Base-by-base conservation (phyloP, 2,329 filamentous ascomycete genomes). In the Alternaria arborescens region DNA sequence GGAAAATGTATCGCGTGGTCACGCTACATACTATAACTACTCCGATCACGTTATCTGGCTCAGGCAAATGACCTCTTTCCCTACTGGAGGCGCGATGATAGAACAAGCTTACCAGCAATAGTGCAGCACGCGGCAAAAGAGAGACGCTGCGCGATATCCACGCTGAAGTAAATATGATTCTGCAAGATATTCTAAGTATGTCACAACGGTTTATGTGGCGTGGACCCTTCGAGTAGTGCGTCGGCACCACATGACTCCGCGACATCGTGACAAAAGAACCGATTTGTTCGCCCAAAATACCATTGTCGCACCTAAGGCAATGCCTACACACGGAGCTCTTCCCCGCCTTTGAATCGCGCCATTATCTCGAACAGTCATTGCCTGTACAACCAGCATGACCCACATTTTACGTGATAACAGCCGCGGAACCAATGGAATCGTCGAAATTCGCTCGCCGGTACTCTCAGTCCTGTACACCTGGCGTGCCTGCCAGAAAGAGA, bases 161-260 rank as follows among this genome's bases (percentile, higher is more conserved):
- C 18, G 40, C 8, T 14, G 18, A 14, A 14, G 18, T 1, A 14
- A 12, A 41, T 22, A 5, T 11, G 5, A 18, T 12, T 22, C 40
- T 4, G 10, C 5, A 22, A 10, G 14, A 12, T 12, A 7, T 8
- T 12, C 7, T 11, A 41, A 6, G 40, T 22, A 22, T 22, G 40
- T 18, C 40, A 22, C 10, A 18, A 22, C 5, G 36, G 36, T 40
- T 11, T n/a, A 22, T 22, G 40, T 41, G 40, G 40, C 40, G 22
- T 20, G 18, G 11, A 14, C 5, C 4, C 18, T 22, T 22, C 18
- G 18, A 18, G 18, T 16, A 41, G 18, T 41, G 38, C 40, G 10
- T 40, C 36, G 0, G 46, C 40, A 41, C 41, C 52, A 56, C 42
- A 26, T 60, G 51, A 60, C 7, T 30, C 24, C 56, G 28, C 50